A percentile compares a stretch with the other conserved stretches of the same genome.
phyloP scores from a whole-genome alignment of 192 early-diverging fungal species.

The Coemansia javaensis region DNA sequence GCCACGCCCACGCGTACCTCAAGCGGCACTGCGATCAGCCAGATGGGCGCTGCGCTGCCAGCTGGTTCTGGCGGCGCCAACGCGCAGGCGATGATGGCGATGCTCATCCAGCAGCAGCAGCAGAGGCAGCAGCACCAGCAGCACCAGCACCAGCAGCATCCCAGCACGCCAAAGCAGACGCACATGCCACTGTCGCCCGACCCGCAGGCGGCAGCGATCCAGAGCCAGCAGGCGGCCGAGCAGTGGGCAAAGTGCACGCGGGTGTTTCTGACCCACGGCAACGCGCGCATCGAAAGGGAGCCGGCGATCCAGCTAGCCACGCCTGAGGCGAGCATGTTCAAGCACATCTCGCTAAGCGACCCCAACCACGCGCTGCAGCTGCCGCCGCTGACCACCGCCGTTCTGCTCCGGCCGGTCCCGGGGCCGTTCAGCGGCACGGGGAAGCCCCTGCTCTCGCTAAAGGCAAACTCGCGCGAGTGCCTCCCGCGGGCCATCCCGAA shows the following conservation, averaged over 20 bases:
- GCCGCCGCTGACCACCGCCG: slow-evolving; percentile 7
- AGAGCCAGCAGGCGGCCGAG: slow-evolving; percentile 25
- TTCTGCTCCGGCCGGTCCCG: slow-evolving; percentile 38
- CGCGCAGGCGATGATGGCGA: slow-evolving; percentile 45
- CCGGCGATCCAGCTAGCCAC: slow-evolving; percentile 32
- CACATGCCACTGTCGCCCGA: slow-evolving; percentile 28
- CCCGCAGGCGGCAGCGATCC: slow-evolving; percentile 2
- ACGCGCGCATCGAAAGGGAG: slow-evolving; percentile 27
- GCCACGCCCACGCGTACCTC: slow-evolving; percentile 7
- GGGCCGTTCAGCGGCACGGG: slow-evolving; percentile 26
- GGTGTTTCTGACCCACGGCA: slow-evolving; percentile 40
- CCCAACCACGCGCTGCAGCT: slow-evolving; percentile 33
- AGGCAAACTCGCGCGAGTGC: slow-evolving; percentile 23
- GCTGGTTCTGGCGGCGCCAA: slow-evolving; percentile 14
- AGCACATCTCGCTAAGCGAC: slow-evolving; percentile 32
- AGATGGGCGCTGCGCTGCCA: slow-evolving; percentile 13
- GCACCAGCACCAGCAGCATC: slow-evolving; percentile 11
- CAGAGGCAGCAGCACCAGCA: slow-evolving; percentile 27
- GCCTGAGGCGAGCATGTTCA: slow-evolving; percentile 37
- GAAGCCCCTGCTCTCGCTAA: slow-evolving; percentile 23
- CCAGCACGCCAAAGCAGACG: slow-evolving; percentile 23
- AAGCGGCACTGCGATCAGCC: not conserved
- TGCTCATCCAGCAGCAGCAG: slow-evolving; percentile 42
- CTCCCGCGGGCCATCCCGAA: slow-evolving; percentile 33
- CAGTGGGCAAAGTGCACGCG: slow-evolving; percentile 39